These are phyloP conservation scores for Fusarium tupiense DNA, from an alignment of 2,329 filamentous ascomycete genomes.

Conservation along the genomic window DNA sequence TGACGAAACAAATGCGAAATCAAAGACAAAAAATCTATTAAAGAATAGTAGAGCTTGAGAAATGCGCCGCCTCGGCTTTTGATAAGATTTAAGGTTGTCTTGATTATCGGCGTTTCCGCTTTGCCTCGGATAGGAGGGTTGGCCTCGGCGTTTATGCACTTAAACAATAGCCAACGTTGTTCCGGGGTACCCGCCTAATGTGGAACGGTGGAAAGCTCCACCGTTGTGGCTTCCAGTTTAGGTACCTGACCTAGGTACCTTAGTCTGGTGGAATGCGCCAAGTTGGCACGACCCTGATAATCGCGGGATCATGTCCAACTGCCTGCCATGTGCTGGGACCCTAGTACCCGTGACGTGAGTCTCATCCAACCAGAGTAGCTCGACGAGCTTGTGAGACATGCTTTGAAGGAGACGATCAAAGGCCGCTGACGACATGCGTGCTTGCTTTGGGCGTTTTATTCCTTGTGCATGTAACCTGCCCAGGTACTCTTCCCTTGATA, in stretches of 20 bases:
- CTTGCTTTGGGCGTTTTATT: conserved; percentile 13
- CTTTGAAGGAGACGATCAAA: conserved; percentile 26
- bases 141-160: conserved; percentile 36
- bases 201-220: neutral
- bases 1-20: neutral
- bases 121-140: conserved; percentile 38
- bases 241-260: neutral
- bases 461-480: conserved; percentile 7
- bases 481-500: neutral
- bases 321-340: conserved; percentile 10
- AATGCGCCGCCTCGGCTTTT: conserved; percentile 18
- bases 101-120: conserved; percentile 27
- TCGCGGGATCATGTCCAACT: neutral
- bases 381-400: conserved; percentile 23
- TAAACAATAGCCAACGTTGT: conserved; percentile 7
- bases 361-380: conserved; percentile 29
- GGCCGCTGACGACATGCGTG: conserved; percentile 36
- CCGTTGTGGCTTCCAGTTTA: conserved; percentile 1
- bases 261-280: neutral
- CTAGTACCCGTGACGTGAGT: conserved; percentile 30
- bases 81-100: conserved; percentile 28
- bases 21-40: neutral
- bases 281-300: neutral
- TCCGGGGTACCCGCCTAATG: neutral
- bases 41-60: neutral